Conservation (phyloP, 1,139 yeast species). For the Geotrichum aggregatum region DNA sequence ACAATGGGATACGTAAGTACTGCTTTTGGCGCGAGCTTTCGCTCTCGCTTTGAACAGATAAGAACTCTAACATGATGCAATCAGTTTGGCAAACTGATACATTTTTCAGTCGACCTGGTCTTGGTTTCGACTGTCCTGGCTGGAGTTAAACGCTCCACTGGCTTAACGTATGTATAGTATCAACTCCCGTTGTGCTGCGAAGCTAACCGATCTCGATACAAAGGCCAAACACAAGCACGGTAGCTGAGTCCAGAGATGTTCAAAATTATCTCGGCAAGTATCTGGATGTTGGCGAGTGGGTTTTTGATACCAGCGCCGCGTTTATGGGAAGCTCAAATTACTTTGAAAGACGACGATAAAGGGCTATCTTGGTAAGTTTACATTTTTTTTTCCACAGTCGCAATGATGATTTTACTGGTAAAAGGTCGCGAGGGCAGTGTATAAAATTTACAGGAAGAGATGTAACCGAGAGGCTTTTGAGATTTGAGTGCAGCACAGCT, state of each 20-base stretch:
- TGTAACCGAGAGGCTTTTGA: not conserved
- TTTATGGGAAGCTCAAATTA: constrained; percentile 67
- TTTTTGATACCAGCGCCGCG: constrained; percentile 70
- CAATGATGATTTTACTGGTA: constrained; percentile 14
- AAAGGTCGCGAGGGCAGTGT: constrained; percentile 12
- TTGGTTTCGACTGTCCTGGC: constrained; percentile 80
- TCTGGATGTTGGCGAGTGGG: constrained; percentile 75
- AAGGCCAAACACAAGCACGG: constrained; percentile 28
- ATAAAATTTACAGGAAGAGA: not conserved
- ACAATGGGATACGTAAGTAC: constrained; percentile 14
- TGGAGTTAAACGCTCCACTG: constrained; percentile 83
- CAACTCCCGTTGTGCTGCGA: not conserved
- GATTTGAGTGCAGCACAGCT: not conserved
- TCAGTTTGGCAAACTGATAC: constrained; percentile 44
- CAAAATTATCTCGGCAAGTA: constrained; percentile 60
- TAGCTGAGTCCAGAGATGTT: constrained; percentile 46
- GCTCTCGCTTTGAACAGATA: not conserved
- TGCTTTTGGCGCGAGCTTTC: not conserved
- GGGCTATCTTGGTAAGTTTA: not conserved
- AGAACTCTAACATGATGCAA: not conserved
- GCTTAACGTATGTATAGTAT: constrained; percentile 52
- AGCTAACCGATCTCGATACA: constrained; percentile 28
- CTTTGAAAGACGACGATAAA: constrained; percentile 51
- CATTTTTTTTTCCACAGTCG: not conserved
- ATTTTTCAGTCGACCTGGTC: constrained; percentile 66